Evolutionary conservation across 2,329 filamentous ascomycete genomes (phyloP), one percentile per base, ranked within the genome.

Genomic region (Bipolaris zeicola): DNA sequence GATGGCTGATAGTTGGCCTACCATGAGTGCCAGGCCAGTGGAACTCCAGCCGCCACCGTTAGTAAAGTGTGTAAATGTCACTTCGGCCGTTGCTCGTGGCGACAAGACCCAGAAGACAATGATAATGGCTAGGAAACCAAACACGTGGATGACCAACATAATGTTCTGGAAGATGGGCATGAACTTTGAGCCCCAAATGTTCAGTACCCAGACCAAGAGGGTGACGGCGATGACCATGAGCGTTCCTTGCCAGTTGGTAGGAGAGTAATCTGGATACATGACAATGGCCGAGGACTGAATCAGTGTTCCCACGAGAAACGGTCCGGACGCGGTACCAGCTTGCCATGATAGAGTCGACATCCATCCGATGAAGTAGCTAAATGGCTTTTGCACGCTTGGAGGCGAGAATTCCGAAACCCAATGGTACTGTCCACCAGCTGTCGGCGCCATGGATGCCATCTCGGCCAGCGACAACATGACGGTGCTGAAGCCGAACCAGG

Each of bases 311-410:
- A 79, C 78, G 7, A 82, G 72, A 60, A 81, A 82, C 0, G 78
- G 76, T 2, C 80, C 80, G 3, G 77, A 79, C 10, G 81, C 80
- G 24, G 76, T 77, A 13, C 79, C 80, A 8, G 80, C 79, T 62
- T 83, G 81, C 81, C 81, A 83, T 8, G 77, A 78, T 3, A 83
- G 63, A 1, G 79, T 79, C 0, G 77, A 78, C 70, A 82, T 80
- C 81, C 82, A 84, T 3, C 81, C 78, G 63, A 65, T 62, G 52
- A 64, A 65, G 55, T 63, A 66, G 50, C 69, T 72, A 42, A 72
- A 46, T 6, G 64, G 64, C 50, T 68, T 70, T 37, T 74, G 71
- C 2, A 64, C 52, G 6, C 57, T 65, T 0, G 68, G 62, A 44
- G 72, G 70, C 2, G 72, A 63, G 38, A 74, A 73, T 34, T 73